phyloP scores from a whole-genome alignment of 805 yeast species.

The Spencermartinsiella europaea region DNA sequence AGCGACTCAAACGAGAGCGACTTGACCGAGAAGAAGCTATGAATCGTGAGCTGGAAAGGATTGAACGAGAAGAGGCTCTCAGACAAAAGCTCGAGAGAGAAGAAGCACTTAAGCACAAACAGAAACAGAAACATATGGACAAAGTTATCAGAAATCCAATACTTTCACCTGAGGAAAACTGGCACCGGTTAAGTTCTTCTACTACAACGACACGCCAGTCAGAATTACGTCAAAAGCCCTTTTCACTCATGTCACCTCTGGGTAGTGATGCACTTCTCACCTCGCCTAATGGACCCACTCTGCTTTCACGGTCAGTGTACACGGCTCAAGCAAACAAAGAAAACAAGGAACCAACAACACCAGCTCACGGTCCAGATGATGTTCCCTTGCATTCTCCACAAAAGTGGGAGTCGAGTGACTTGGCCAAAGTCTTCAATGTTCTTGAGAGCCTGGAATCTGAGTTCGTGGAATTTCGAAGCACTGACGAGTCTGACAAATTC shows the following conservation, averaged over 20 bases:
- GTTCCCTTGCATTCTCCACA: neutral
- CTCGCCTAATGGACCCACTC: no score
- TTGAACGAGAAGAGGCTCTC: no score
- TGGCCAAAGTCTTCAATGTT: conserved; percentile 13
- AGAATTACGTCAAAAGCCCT: no score
- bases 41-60: neutral
- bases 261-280: no score
- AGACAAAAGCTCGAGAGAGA: neutral
- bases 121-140: neutral
- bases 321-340: neutral
- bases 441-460: conserved; percentile 30
- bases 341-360: neutral
- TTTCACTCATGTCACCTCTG: no score
- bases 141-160: neutral
- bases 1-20: neutral
- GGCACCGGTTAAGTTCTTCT: conserved; percentile 10
- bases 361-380: neutral
- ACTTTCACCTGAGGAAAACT: neutral
- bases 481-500: conserved; percentile 39
- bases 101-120: neutral
- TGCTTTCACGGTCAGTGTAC: no score
- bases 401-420: neutral
- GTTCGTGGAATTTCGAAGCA: conserved; percentile 25
- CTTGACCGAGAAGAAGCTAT: neutral
- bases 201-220: conserved; percentile 1